Percentiles rank a stretch among this genome's conserved stretches.
These are phyloP conservation scores for Plasmodium falciparum DNA, from an alignment of 169 alveolate species.

Conservation along the genomic window DNA sequence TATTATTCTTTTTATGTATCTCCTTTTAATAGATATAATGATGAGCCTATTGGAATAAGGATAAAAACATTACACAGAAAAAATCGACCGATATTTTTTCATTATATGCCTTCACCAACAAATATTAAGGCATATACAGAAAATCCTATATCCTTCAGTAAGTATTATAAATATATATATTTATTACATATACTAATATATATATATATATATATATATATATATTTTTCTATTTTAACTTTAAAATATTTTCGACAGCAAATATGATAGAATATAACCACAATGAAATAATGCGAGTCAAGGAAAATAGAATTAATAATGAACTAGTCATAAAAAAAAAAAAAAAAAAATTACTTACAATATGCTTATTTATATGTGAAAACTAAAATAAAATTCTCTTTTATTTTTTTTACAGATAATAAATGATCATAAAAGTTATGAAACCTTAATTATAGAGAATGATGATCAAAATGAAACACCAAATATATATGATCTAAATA, in stretches of 20 bases:
- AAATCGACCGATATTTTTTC: constrained; percentile 73
- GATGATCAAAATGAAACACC: constrained; percentile 23
- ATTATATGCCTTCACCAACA: constrained; percentile 72
- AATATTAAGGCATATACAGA: constrained; percentile 71
- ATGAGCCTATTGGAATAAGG: constrained; percentile 61
- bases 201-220: not conserved
- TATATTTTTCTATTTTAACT: not conserved
- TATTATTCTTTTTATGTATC: not conserved
- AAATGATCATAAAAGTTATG: constrained; percentile 1
- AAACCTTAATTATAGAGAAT: constrained; percentile 36
- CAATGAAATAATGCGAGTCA: constrained; percentile 43
- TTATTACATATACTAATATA: not conserved
- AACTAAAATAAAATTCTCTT: not conserved
- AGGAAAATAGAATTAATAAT: constrained; percentile 42
- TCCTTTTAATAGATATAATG: constrained; percentile 26
- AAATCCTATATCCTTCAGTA: constrained; percentile 73
- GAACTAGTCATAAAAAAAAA: constrained; percentile 29
- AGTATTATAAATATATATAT: not conserved
- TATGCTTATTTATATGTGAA: not conserved
- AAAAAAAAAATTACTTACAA: not conserved
- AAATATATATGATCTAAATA: constrained; percentile 32
- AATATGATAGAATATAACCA: constrained; percentile 54
- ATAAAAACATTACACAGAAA: constrained; percentile 67
- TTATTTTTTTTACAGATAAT: constrained; percentile 12
- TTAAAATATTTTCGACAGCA: constrained; percentile 3